A percentile compares a stretch with the other conserved stretches of the same genome.
phyloP scores from a whole-genome alignment of 2,329 filamentous ascomycete species.

The Phoma sp. region DNA sequence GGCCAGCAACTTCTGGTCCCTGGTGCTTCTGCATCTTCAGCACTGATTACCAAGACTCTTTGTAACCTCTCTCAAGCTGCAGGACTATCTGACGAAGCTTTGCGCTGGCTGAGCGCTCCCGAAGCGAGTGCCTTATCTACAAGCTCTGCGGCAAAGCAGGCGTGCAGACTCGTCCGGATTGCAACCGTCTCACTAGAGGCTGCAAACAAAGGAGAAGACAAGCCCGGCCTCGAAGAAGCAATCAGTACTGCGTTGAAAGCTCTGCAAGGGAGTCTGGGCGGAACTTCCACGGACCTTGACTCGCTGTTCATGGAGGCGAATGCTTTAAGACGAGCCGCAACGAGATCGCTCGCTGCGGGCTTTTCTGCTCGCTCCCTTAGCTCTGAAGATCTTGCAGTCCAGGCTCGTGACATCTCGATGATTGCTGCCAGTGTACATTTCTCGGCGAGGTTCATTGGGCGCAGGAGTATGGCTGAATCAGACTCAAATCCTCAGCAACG shows the following conservation, averaged over 20 bases:
- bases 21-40: neutral
- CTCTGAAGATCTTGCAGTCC: slow-evolving; percentile 9
- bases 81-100: slow-evolving; percentile 40
- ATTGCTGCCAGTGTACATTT: slow-evolving; percentile 43
- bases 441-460: slow-evolving; percentile 41
- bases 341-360: slow-evolving; percentile 28
- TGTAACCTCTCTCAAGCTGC: slow-evolving; percentile 47
- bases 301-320: slow-evolving; percentile 45
- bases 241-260: slow-evolving; percentile 34
- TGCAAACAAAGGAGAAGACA: slow-evolving; percentile 25
- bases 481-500: slow-evolving; percentile 27
- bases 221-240: slow-evolving; percentile 21
- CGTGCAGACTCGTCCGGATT: slow-evolving; percentile 34
- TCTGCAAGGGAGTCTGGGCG: slow-evolving; percentile 39
- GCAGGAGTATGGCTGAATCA: slow-evolving; percentile 18
- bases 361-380: slow-evolving; percentile 8
- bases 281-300: slow-evolving; percentile 44
- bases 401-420: slow-evolving; percentile 28
- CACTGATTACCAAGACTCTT: slow-evolving; percentile 21
- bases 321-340: slow-evolving; percentile 41
- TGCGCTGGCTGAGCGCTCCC: slow-evolving; percentile 38
- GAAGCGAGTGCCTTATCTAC: slow-evolving; percentile 18
- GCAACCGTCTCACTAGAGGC: slow-evolving; percentile 43
- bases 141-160: slow-evolving; percentile 31
- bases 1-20: slow-evolving; percentile 2